Conservation (phyloP, 1,284 basidiomycete species). For the Pseudozyma pruni region DNA sequence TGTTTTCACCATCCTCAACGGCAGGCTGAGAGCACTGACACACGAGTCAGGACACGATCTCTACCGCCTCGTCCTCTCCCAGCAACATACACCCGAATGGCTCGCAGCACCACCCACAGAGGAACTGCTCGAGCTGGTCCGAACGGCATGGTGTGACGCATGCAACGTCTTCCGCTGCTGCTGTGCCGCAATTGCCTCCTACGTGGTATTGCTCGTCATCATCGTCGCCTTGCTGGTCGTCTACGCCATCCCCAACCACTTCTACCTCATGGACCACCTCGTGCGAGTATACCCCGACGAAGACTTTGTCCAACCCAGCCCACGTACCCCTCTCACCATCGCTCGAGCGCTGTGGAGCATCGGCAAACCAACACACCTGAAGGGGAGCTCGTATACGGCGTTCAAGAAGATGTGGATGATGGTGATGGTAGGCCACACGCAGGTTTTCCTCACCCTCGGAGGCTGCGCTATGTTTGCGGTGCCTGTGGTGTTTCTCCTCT, state of each 20-base stretch:
- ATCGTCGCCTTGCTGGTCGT: not conserved
- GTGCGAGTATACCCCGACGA: not conserved
- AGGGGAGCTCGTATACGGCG: conserved; percentile 1
- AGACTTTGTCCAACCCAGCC: conserved; percentile 4
- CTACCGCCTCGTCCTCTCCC: not conserved
- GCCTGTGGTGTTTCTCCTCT: not conserved
- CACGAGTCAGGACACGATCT: not conserved
- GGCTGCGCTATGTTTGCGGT: not conserved
- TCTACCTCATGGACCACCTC: conserved; percentile 15
- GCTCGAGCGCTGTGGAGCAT: not conserved
- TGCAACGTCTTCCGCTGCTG: conserved; percentile 11
- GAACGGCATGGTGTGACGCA: not conserved
- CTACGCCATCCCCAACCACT: conserved; percentile 10
- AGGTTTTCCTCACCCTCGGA: not conserved
- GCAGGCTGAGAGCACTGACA: not conserved
- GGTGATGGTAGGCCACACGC: conserved; percentile 11
- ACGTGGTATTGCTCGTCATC: not conserved
- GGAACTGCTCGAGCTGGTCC: not conserved
- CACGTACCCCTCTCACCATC: not conserved
- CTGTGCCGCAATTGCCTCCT: conserved; percentile 3
- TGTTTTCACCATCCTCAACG: not conserved
- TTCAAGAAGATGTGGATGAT: conserved; percentile 22
- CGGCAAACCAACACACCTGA: conserved; percentile 1
- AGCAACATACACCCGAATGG: not conserved
- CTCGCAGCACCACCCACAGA: not conserved